Percentiles rank a stretch among this genome's conserved stretches.
phyloP scores from a whole-genome alignment of 441 rosid genomes.

The Melastoma candidum region DNA sequence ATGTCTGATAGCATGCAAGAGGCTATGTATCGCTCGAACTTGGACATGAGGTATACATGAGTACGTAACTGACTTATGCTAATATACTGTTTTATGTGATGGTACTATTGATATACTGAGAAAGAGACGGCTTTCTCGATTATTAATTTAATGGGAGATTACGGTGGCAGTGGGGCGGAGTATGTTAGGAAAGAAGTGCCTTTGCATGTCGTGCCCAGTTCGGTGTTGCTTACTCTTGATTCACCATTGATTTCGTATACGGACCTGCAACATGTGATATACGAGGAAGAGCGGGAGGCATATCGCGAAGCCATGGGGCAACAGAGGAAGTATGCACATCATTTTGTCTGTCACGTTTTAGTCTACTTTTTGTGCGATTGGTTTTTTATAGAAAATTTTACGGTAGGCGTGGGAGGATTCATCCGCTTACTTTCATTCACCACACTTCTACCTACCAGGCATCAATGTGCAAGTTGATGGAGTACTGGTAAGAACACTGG shows the following conservation, averaged over 20 bases:
- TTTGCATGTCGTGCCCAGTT: conserved; percentile 62
- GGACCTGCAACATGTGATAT: conserved; percentile 79
- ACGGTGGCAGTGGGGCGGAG: conserved; percentile 63
- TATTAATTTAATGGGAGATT: conserved; percentile 12
- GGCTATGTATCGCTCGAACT: conserved; percentile 87
- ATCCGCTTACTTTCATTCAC: conserved; percentile 83
- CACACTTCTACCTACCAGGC: conserved; percentile 94
- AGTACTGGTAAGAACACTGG: conserved; percentile 59
- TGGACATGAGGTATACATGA: conserved; percentile 75
- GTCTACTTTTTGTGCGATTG: too few relatives aligned
- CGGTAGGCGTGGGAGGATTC: conserved; percentile 63
- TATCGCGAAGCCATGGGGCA: conserved; percentile 72
- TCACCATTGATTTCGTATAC: conserved; percentile 66
- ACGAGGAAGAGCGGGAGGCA: conserved; percentile 77
- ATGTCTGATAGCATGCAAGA: conserved; percentile 98
- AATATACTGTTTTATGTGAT: conserved; percentile 3
- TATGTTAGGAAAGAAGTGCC: conserved; percentile 81
- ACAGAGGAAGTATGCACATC: conserved; percentile 44
- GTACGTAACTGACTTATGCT: conserved; percentile 20
- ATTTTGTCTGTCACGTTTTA: too few relatives aligned
- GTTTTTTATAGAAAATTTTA: not conserved
- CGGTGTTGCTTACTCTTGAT: conserved; percentile 57
- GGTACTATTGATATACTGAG: not conserved
- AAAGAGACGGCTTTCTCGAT: not conserved
- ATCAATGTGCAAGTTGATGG: conserved; percentile 90